Evolutionary conservation across 2,329 filamentous ascomycete species (phyloP), one percentile per base, ranked within the genome.

Genomic region (Trichophyton benhamiae): DNA sequence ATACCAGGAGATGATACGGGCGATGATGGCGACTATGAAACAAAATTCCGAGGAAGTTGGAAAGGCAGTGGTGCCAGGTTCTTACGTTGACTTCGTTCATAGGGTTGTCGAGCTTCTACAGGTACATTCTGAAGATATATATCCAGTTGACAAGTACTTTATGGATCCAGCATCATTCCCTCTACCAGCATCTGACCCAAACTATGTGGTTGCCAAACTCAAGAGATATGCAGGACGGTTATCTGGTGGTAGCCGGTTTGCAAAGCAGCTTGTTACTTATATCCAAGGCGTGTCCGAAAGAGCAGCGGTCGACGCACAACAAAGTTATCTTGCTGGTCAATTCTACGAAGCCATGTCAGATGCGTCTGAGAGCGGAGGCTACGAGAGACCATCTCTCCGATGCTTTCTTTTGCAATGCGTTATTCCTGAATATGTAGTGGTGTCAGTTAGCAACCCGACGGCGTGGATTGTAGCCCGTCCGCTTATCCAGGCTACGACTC

Each of bases 41-140:
- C 72, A 72, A 42, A 84, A 84, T 62, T 86, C 85, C 63, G 76
- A 79, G 62, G 81, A 83, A 63, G 72, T 84, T 4, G 75, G 76
- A 3, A 72, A 67, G 48, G 66, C 68, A 27, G 64, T 68, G 52
- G 68, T 67, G 2, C 78, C 78, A 57, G 80, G 82, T 9, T 74
- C 77, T 1, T 86, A 86, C 66, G 81, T 85, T 5, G 75, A 79
- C 8, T 86, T 87, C 67, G 82, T 86, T 3, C 84, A 87, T 62
- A 72, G 76, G 15, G 75, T 86, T 1, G 78, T 87, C 2, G 78
- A 80, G 20, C 80, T 81, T 63, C 70, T 86, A 55, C 83, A 86
- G 66, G 82, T 87, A 66, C 80, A 86, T 65, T 80, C 80, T 0
- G 75, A 77, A 36, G 80, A 71, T 17, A 83, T 85, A 36, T 79